Evolutionary conservation across 495 filamentous ascomycete genomes (phyloP).

Genomic region (Neurospora africana): DNA sequence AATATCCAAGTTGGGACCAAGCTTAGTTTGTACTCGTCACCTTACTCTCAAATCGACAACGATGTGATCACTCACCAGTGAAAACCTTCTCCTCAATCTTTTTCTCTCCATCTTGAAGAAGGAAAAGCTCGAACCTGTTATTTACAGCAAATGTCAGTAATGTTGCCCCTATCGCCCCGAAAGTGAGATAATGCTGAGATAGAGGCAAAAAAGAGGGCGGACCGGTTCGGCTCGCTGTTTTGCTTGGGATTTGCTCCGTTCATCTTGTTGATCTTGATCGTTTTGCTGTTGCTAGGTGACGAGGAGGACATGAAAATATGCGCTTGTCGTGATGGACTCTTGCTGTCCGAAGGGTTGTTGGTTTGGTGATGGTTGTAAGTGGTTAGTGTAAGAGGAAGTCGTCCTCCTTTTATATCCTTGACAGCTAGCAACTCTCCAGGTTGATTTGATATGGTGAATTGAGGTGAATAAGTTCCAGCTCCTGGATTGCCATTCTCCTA

Average conservation of each 20-base stretch:
- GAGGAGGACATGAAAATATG: background rate
- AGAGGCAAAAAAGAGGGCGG: background rate
- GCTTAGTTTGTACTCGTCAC: too few species aligned
- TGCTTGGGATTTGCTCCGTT: background rate
- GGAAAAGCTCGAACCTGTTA: constrained; percentile 78
- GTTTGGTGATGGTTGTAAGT: background rate
- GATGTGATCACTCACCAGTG: constrained; percentile 82
- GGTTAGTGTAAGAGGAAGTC: background rate
- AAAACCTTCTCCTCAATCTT: constrained; percentile 81
- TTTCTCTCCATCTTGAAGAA: constrained; percentile 77
- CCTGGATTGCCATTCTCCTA: background rate
- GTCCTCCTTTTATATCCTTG: background rate
- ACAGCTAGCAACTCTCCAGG: background rate
- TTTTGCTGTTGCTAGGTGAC: background rate
- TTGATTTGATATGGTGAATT: background rate
- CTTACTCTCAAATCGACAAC: too few species aligned
- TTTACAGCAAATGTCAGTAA: constrained; percentile 11
- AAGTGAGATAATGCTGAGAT: background rate
- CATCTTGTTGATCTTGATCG: background rate
- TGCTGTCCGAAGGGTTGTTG: background rate
- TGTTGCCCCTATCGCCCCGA: background rate
- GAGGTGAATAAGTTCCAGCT: background rate
- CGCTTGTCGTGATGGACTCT: background rate
- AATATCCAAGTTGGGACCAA: too few species aligned
- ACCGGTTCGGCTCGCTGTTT: background rate